These are phyloP conservation scores for Ustilago sp. DNA, from an alignment of 1,284 basidiomycete genomes.

Conservation along the genomic window DNA sequence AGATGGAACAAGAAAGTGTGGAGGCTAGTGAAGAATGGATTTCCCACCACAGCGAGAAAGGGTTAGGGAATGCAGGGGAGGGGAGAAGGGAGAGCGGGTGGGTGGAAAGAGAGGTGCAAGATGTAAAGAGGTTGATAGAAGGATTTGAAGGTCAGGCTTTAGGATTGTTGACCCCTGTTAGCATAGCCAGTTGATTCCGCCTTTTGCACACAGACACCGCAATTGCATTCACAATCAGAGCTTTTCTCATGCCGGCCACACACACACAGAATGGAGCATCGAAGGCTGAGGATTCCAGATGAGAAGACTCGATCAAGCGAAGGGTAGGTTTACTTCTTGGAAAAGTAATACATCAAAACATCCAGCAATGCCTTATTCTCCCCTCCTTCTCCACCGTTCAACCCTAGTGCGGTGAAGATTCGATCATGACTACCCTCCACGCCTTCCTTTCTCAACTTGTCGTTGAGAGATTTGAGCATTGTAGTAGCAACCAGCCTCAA, in stretches of 20 bases:
- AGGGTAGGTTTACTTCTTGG: slow-evolving; percentile 19
- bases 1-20: slow-evolving; percentile 34
- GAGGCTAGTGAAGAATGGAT: slow-evolving; percentile 38
- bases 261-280: too few relatives aligned
- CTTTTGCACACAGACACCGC: too few relatives aligned
- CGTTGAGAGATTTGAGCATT: slow-evolving; percentile 34
- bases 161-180: slow-evolving; percentile 29
- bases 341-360: slow-evolving; percentile 53
- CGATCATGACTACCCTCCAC: slow-evolving; percentile 18
- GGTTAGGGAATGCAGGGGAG: not conserved
- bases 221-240: too few relatives aligned
- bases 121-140: slow-evolving; percentile 22
- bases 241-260: too few relatives aligned
- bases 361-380: slow-evolving; percentile 33
- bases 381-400: not conserved
- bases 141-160: slow-evolving; percentile 20
- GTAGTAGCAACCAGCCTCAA: slow-evolving; percentile 18
- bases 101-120: slow-evolving; percentile 31
- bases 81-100: slow-evolving; percentile 12
- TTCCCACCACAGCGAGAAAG: not conserved
- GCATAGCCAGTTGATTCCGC: not conserved
- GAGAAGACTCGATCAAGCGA: too few relatives aligned
- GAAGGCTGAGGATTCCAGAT: too few relatives aligned
- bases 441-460: not conserved
- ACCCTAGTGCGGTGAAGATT: slow-evolving; percentile 33